Conservation (phyloP, 1,139 yeast species). For the Yamadazyma dushanensis region DNA sequence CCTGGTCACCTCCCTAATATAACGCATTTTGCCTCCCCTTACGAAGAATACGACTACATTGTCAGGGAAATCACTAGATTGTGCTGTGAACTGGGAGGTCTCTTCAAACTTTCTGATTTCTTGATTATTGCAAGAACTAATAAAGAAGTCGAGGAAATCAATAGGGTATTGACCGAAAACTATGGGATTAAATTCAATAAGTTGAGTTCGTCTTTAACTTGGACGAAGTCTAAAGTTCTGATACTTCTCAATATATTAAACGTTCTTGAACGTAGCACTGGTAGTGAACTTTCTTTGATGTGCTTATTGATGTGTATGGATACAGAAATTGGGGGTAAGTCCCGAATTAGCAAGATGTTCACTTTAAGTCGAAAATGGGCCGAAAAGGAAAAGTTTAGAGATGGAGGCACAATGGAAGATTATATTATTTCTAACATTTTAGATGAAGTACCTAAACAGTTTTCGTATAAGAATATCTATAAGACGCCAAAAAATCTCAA, state of each 20-base stretch:
- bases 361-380: constrained; percentile 18
- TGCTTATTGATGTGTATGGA: constrained; percentile 31
- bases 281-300: constrained; percentile 36
- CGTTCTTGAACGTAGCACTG: constrained; percentile 31
- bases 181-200: constrained; percentile 46
- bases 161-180: constrained; percentile 32
- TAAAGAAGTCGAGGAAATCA: constrained; percentile 46
- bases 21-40: constrained; percentile 21
- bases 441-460: constrained; percentile 2
- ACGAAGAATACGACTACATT: constrained; percentile 44
- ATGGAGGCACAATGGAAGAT: constrained; percentile 17
- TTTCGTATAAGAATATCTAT: constrained; percentile 10
- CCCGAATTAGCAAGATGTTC: constrained; percentile 29
- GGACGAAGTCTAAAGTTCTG: constrained; percentile 54
- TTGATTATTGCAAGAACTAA: constrained; percentile 57
- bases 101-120: constrained; percentile 50
- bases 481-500: constrained; percentile 5
- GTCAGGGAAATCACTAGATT: constrained; percentile 46
- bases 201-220: constrained; percentile 48
- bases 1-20: constrained; percentile 34
- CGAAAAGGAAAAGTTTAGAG: constrained; percentile 6
- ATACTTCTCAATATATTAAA: constrained; percentile 51
- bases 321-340: constrained; percentile 21
- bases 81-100: constrained; percentile 45
- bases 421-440: constrained; percentile 12